Conservation (phyloP, 1,284 basidiomycete species). For the Heterobasidion occidentale region DNA sequence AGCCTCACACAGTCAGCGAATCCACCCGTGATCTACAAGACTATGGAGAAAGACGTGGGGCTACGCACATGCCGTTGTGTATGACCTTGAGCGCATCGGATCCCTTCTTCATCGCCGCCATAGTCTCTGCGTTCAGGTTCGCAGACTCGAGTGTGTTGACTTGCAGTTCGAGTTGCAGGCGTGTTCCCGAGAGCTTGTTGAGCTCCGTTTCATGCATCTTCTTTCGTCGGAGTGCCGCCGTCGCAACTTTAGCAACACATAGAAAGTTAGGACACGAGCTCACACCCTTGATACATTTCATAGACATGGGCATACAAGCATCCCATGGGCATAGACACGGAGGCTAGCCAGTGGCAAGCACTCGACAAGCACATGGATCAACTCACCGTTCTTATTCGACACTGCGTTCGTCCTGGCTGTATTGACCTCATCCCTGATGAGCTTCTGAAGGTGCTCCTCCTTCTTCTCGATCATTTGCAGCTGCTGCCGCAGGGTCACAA, state of each 20-base stretch:
- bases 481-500: conserved; percentile 81
- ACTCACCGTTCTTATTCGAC: conserved; percentile 87
- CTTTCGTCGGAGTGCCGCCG: conserved; percentile 91
- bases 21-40: background rate
- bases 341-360: background rate
- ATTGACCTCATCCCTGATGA: conserved; percentile 92
- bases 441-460: conserved; percentile 94
- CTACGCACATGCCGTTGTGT: conserved; percentile 82
- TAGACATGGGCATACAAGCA: background rate
- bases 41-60: conserved; percentile 1
- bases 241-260: conserved; percentile 51
- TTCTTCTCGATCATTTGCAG: conserved; percentile 98
- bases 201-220: conserved; percentile 88
- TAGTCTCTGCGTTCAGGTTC: conserved; percentile 97
- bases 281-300: background rate
- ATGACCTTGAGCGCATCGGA: conserved; percentile 88
- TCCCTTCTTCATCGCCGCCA: conserved; percentile 97
- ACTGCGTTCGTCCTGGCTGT: conserved; percentile 94
- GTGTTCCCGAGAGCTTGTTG: conserved; percentile 80
- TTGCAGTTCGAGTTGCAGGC: conserved; percentile 94
- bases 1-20: background rate
- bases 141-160: conserved; percentile 97
- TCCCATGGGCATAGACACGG: background rate
- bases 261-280: background rate
- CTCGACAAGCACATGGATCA: background rate